A percentile compares a stretch with the other conserved stretches of the same genome.
These are phyloP conservation scores for Russula sp. DNA, from an alignment of 768 basidiomycete species.

Conservation along the genomic window DNA sequence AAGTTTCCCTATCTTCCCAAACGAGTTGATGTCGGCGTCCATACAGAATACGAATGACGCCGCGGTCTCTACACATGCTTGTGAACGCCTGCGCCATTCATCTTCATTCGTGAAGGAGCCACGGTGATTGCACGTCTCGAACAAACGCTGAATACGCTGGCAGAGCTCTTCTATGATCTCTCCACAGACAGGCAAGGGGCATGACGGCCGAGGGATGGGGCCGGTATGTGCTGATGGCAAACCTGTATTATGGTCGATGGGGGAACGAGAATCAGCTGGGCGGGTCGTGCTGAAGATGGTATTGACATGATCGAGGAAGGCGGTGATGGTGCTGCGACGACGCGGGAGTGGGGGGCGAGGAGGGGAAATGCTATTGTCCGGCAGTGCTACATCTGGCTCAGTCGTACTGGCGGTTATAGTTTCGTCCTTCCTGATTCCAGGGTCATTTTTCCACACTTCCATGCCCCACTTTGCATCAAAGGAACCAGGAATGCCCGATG, in stretches of 20 bases:
- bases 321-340: background rate
- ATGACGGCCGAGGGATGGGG: background rate
- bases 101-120: background rate
- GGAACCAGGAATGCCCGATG: constrained; percentile 10
- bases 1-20: constrained; percentile 6
- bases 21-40: background rate
- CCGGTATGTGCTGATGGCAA: background rate
- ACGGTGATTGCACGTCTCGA: constrained; percentile 10
- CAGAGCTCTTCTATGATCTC: constrained; percentile 1
- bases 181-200: background rate
- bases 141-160: constrained; percentile 4
- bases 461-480: constrained; percentile 6
- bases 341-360: too few relatives aligned
- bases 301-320: background rate
- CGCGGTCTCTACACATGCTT: background rate
- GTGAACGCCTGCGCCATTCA: constrained; percentile 2
- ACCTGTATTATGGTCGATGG: background rate
- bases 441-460: constrained; percentile 1
- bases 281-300: background rate
- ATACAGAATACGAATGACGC: constrained; percentile 11
- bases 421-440: background rate
- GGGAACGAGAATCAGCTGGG: background rate
- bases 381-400: background rate
- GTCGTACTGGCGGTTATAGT: background rate
- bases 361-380: background rate